A percentile compares a stretch with the other conserved stretches of the same genome.
Evolutionary conservation across 768 basidiomycete genomes (phyloP).

Genomic region (Boletus pseudo-olivaceus): DNA sequence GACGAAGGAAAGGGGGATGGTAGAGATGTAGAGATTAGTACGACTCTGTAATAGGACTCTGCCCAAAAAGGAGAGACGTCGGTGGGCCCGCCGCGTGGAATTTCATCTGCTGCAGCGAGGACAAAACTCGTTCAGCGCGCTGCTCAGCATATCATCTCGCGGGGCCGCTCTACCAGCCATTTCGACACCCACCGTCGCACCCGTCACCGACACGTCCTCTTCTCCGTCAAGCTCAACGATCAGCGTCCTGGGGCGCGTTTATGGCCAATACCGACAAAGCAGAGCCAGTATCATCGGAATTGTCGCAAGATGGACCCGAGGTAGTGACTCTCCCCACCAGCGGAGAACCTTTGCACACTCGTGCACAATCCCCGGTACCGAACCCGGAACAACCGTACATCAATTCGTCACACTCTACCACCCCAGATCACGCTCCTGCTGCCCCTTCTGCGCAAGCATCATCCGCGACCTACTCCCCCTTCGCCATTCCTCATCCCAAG

Average conservation of each 20-base stretch:
- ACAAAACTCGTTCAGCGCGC: constrained; percentile 5
- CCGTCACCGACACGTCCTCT: constrained; percentile 7
- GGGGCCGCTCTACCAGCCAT: not conserved
- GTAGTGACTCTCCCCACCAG: constrained; percentile 5
- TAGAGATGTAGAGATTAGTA: constrained; percentile 26
- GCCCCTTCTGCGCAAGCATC: not conserved
- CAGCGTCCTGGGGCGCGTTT: constrained; percentile 73
- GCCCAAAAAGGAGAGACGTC: constrained; percentile 27
- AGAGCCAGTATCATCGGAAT: constrained; percentile 43
- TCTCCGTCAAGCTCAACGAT: constrained; percentile 15
- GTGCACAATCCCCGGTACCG: constrained; percentile 18
- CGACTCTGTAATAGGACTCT: not conserved
- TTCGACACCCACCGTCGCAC: not conserved
- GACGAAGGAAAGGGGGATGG: constrained; percentile 59
- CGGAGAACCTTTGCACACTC: constrained; percentile 3
- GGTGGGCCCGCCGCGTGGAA: constrained; percentile 9
- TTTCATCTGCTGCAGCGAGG: constrained; percentile 16
- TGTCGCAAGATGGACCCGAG: constrained; percentile 27
- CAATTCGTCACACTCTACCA: constrained; percentile 8
- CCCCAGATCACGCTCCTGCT: constrained; percentile 18
- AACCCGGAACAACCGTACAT: constrained; percentile 9
- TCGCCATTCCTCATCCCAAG: constrained; percentile 59
- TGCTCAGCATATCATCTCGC: not conserved
- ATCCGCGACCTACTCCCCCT: constrained; percentile 17
- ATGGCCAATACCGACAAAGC: constrained; percentile 67